These are phyloP conservation scores for Solanum acaule DNA, from an alignment of 257 asterid species.

Conservation along the genomic window DNA sequence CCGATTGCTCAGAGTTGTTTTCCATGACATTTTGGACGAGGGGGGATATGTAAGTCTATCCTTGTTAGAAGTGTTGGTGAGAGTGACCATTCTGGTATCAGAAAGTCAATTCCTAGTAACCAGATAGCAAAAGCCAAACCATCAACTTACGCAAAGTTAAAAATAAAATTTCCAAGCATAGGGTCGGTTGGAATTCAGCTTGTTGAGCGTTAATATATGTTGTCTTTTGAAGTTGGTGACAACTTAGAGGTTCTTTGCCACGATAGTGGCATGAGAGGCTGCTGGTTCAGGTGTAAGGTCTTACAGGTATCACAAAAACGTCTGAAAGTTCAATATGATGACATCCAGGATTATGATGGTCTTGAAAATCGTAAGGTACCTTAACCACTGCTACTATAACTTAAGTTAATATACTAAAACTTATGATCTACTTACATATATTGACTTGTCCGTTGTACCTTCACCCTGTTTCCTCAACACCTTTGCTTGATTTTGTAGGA, in stretches of 20 bases:
- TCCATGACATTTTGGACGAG: too few relatives aligned
- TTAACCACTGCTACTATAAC: neutral
- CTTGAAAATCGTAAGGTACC: neutral
- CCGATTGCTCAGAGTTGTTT: too few relatives aligned
- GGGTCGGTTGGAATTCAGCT: neutral
- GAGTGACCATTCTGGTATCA: neutral
- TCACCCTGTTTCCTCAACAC: neutral
- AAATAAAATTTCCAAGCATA: neutral
- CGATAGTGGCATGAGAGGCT: conserved; percentile 47
- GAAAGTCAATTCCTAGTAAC: neutral
- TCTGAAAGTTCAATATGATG: conserved; percentile 30
- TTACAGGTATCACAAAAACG: conserved; percentile 11
- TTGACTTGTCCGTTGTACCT: neutral
- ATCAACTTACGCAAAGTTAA: neutral
- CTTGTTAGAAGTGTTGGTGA: neutral
- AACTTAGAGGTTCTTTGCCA: neutral
- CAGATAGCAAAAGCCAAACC: neutral
- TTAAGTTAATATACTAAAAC: neutral
- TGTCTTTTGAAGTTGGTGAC: too few relatives aligned
- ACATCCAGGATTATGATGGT: neutral
- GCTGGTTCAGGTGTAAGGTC: conserved; percentile 32
- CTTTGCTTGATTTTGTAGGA: conserved; percentile 16
- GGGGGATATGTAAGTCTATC: too few relatives aligned
- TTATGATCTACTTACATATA: neutral
- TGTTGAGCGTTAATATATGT: neutral